Percentiles rank a stretch among this genome's conserved stretches.
These are phyloP conservation scores for Boeremia exigua DNA, from an alignment of 2,329 filamentous ascomycete species.

Conservation along the genomic window DNA sequence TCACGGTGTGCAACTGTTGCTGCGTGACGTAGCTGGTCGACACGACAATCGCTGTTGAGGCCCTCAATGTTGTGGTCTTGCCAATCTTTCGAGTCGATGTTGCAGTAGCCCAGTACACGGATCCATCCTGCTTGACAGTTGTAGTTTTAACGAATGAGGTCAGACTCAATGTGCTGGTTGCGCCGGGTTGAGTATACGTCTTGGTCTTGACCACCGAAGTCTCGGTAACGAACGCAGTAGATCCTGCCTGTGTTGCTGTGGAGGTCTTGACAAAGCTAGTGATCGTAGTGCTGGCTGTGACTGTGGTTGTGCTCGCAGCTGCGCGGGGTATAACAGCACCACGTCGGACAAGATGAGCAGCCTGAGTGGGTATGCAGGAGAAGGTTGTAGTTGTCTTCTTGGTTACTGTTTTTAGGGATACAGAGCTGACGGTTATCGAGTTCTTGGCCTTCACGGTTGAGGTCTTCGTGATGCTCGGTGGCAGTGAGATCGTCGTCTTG, in stretches of 20 bases:
- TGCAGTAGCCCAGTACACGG: conserved; percentile 24
- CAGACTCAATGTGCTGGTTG: conserved; percentile 26
- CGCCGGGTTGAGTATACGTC: conserved; percentile 16
- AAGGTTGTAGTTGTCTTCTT: conserved; percentile 38
- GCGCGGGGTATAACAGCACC: conserved; percentile 24
- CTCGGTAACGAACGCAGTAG: conserved; percentile 21
- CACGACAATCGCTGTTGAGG: conserved; percentile 21
- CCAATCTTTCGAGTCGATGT: conserved; percentile 22
- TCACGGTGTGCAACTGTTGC: conserved; percentile 21
- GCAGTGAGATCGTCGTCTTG: conserved; percentile 17
- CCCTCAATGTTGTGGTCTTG: conserved; percentile 28
- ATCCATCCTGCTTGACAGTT: conserved; percentile 33
- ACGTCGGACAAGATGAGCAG: conserved; percentile 19
- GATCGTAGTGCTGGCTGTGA: conserved; percentile 33
- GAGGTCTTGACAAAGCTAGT: conserved; percentile 29
- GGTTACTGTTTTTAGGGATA: conserved; percentile 34
- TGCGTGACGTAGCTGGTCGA: conserved; percentile 18
- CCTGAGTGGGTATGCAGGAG: conserved; percentile 35
- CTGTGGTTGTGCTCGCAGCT: conserved; percentile 25
- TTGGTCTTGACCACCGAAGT: conserved; percentile 18
- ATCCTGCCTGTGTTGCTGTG: conserved; percentile 21
- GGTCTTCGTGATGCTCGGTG: conserved; percentile 31
- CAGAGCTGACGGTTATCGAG: conserved; percentile 24
- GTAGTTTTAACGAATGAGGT: conserved; percentile 28
- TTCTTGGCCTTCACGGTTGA: conserved; percentile 28